Evolutionary conservation across 176 grass and related monocot species (phyloP).

Genomic region (Bonia amplexicaulis): DNA sequence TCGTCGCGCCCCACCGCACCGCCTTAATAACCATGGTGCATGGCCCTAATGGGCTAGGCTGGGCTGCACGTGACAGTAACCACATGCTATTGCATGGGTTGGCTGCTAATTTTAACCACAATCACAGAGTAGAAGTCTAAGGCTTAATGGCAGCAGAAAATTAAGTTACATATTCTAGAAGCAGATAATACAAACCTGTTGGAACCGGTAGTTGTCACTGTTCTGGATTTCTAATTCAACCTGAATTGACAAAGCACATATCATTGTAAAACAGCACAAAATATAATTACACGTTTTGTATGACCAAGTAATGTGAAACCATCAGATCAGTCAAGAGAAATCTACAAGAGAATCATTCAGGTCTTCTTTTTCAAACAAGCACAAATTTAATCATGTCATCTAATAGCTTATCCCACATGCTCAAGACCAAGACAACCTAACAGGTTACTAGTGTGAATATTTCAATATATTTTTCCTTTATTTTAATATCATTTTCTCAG

Average conservation of each 20-base stretch:
- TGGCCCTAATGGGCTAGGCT: not conserved
- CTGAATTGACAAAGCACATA: slow-evolving; percentile 38
- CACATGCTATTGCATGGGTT: not conserved
- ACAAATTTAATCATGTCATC: slow-evolving; percentile 1
- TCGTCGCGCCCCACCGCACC: too few relatives aligned
- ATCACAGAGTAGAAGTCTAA: not conserved
- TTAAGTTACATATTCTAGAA: slow-evolving; percentile 4
- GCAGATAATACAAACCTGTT: slow-evolving; percentile 55
- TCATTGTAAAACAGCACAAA: slow-evolving; percentile 11
- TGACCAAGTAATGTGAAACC: not conserved
- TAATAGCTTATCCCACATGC: slow-evolving; percentile 2
- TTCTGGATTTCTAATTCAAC: slow-evolving; percentile 98
- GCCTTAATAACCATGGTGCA: too few relatives aligned
- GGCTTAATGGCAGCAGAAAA: not conserved
- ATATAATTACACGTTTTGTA: not conserved
- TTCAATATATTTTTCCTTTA: not conserved
- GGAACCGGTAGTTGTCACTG: slow-evolving; percentile 60
- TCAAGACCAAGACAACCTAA: not conserved
- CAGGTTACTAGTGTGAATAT: slow-evolving; percentile 5
- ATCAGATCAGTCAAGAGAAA: not conserved
- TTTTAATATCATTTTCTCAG: not conserved
- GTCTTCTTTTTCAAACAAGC: not conserved
- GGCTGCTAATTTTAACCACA: not conserved
- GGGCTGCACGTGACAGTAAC: not conserved
- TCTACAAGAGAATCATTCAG: not conserved